Evolutionary conservation across 768 basidiomycete genomes (phyloP).

Genomic region (Pholiota conissans): DNA sequence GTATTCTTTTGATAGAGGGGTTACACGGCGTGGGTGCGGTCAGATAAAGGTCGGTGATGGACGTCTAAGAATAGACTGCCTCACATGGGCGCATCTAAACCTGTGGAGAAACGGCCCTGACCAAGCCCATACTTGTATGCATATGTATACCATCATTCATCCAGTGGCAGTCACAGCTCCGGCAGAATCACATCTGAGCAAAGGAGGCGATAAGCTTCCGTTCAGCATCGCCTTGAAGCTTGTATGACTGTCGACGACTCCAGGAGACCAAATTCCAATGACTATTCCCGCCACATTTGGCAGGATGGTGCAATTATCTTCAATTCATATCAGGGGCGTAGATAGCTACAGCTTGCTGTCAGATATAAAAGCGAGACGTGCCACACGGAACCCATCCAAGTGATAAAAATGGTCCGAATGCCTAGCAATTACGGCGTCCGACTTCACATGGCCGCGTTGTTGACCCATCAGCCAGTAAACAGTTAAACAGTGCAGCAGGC

Average conservation of each 20-base stretch:
- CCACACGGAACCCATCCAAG: neutral
- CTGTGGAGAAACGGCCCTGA: neutral
- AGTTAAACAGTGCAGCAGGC: no score
- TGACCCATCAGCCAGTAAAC: no score
- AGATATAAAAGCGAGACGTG: neutral
- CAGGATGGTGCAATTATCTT: no score
- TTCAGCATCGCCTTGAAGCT: no score
- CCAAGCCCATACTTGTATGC: neutral
- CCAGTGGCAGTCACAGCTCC: neutral
- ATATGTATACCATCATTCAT: neutral
- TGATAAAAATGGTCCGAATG: neutral
- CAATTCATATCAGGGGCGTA: no score
- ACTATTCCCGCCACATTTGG: no score
- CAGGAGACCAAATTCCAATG: no score
- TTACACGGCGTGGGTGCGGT: neutral
- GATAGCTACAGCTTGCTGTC: neutral
- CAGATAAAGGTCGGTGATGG: constrained; percentile 1
- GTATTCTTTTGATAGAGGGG: constrained; percentile 2
- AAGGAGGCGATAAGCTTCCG: no score
- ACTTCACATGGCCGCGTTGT: neutral
- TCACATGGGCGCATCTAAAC: neutral
- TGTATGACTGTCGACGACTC: no score
- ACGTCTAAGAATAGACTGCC: neutral
- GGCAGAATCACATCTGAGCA: neutral
- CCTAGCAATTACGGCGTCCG: neutral